Percentiles rank a stretch among this genome's conserved stretches.
These are phyloP conservation scores for Tricholoma bakamatsutake DNA, from an alignment of 768 basidiomycete species.

Conservation along the genomic window DNA sequence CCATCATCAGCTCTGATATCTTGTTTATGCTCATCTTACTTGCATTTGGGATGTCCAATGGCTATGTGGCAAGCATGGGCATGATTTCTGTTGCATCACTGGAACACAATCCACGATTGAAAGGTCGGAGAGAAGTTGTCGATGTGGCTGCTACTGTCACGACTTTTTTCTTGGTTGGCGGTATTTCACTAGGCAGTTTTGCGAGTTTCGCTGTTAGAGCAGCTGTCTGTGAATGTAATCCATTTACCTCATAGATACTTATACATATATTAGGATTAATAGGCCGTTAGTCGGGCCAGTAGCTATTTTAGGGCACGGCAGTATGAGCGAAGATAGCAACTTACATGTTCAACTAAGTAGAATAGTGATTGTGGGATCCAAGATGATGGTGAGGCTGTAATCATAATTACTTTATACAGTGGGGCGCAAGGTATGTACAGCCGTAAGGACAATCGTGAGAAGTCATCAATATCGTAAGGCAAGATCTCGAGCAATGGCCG, in stretches of 20 bases:
- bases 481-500: background rate
- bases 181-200: conserved; percentile 70
- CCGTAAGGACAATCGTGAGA: background rate
- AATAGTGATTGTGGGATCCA: background rate
- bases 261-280: background rate
- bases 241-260: conserved; percentile 37
- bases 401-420: background rate
- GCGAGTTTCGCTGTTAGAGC: conserved; percentile 76
- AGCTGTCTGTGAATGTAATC: conserved; percentile 66
- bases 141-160: conserved; percentile 81
- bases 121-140: conserved; percentile 68
- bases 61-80: conserved; percentile 70
- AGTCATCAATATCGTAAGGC: background rate
- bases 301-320: background rate
- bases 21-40: conserved; percentile 71
- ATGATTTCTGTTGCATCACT: conserved; percentile 83
- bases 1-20: conserved; percentile 71
- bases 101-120: conserved; percentile 69
- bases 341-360: background rate
- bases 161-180: conserved; percentile 73
- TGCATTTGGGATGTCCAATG: conserved; percentile 73
- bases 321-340: background rate
- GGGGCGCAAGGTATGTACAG: background rate
- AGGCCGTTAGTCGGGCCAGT: background rate
- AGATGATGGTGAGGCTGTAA: background rate